A percentile compares a stretch with the other conserved stretches of the same genome.
phyloP scores from a whole-genome alignment of 306 rosid species.

The Dryas octopetala region DNA sequence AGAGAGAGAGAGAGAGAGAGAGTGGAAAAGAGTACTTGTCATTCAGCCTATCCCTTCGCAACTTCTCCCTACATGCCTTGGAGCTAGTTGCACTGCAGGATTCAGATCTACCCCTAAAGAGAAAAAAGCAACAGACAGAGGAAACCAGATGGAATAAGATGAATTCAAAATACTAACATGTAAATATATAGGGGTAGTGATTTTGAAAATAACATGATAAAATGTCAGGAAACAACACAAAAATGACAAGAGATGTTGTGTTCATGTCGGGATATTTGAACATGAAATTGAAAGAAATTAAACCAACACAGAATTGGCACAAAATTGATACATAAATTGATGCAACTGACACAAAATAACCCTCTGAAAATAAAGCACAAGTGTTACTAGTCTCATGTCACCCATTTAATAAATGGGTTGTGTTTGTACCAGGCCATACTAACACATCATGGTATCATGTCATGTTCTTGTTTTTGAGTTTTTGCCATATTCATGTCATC shows the following conservation, averaged over 20 bases:
- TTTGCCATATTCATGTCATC: too few species aligned
- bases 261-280: not conserved
- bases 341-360: not conserved
- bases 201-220: not conserved
- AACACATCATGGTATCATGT: not conserved
- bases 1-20: conserved; percentile 2
- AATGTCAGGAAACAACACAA: not conserved
- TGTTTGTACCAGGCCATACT: not conserved
- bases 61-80: conserved; percentile 94
- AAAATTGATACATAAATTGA: not conserved
- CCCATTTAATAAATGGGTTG: not conserved
- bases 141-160: conserved; percentile 7
- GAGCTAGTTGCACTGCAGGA: conserved; percentile 65
- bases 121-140: conserved; percentile 24
- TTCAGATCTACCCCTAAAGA: conserved; percentile 68
- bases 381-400: not conserved
- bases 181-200: not conserved
- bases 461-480: not conserved
- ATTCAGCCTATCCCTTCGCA: conserved; percentile 89
- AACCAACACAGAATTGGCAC: not conserved
- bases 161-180: not conserved
- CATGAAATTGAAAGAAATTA: not conserved
- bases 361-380: not conserved
- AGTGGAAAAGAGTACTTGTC: conserved; percentile 57
- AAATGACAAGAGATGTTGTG: not conserved